phyloP scores from a whole-genome alignment of 179 eudicot species.

The Spergularia azorica region DNA sequence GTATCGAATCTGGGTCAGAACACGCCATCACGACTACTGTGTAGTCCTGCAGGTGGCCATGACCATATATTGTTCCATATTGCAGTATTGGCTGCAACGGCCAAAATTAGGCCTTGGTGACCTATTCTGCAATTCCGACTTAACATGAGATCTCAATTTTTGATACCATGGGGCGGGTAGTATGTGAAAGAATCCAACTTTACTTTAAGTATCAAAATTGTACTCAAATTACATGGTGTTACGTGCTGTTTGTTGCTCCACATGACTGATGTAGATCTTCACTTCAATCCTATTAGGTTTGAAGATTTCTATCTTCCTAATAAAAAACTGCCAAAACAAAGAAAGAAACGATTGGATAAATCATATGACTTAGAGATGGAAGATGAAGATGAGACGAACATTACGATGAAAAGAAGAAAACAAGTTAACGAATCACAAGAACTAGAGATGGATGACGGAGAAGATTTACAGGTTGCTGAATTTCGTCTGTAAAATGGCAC shows the following conservation, averaged over 20 bases:
- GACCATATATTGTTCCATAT: too few species aligned
- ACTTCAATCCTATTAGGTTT: slow-evolving; percentile 43
- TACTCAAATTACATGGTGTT: neutral
- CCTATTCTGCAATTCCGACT: too few species aligned
- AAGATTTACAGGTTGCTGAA: slow-evolving; percentile 10
- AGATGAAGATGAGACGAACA: slow-evolving; percentile 31
- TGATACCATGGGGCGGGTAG: neutral
- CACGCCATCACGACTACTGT: too few species aligned
- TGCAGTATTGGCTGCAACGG: too few species aligned
- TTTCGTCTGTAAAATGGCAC: slow-evolving; percentile 7
- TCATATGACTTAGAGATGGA: slow-evolving; percentile 51
- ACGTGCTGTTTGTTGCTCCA: neutral
- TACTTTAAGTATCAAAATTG: neutral
- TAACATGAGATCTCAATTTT: neutral
- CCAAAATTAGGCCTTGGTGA: too few species aligned
- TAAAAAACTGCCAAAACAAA: slow-evolving; percentile 47
- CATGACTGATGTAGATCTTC: neutral
- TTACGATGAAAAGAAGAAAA: slow-evolving; percentile 37
- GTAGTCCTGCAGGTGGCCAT: too few species aligned
- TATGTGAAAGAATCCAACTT: neutral
- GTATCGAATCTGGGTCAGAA: too few species aligned
- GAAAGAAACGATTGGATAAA: slow-evolving; percentile 34
- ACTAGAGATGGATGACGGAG: slow-evolving; percentile 39
- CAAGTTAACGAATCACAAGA: slow-evolving; percentile 28
- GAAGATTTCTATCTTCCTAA: slow-evolving; percentile 71